Percentiles rank a stretch among this genome's conserved stretches.
Conservation (phyloP, 106 monocot species). For the Gastrodia elata region DNA sequence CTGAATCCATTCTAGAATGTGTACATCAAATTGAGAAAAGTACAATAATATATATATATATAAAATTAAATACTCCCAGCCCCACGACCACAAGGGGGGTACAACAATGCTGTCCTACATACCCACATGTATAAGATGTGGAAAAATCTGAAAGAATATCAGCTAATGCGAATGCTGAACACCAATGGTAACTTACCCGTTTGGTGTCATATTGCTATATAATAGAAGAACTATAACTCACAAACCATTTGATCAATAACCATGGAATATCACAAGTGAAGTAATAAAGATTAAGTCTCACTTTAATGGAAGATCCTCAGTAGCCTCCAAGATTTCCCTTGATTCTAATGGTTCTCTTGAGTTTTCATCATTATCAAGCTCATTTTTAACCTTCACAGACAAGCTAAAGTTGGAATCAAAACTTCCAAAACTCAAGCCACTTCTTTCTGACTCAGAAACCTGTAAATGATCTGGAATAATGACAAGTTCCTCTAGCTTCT, state of each 20-base stretch:
- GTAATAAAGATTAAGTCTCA: slow-evolving; percentile 2
- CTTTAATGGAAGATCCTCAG: slow-evolving; percentile 43
- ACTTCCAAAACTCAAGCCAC: slow-evolving; percentile 89
- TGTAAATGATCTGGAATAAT: slow-evolving; percentile 84
- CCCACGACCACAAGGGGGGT: too few species aligned
- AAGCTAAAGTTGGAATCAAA: slow-evolving; percentile 54
- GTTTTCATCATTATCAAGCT: slow-evolving; percentile 24
- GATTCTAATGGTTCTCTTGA: slow-evolving; percentile 24
- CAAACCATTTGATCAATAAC: background rate
- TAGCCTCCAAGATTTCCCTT: slow-evolving; percentile 27
- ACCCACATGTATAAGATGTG: too few species aligned
- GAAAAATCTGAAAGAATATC: too few species aligned
- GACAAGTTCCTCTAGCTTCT: slow-evolving; percentile 58
- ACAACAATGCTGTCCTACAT: too few species aligned
- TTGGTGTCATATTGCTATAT: background rate
- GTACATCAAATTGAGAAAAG: too few species aligned
- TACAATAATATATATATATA: too few species aligned
- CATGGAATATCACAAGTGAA: background rate
- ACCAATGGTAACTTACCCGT: background rate
- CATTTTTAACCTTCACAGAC: slow-evolving; percentile 17
- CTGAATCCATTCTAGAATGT: too few species aligned
- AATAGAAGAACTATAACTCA: background rate
- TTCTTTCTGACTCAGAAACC: slow-evolving; percentile 78
- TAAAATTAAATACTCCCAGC: too few species aligned
- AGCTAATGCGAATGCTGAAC: background rate